Percentiles rank a stretch among this genome's conserved stretches.
These are phyloP conservation scores for Mortierella sp. DNA, from an alignment of 371 early-diverging fungal species.

Conservation along the genomic window DNA sequence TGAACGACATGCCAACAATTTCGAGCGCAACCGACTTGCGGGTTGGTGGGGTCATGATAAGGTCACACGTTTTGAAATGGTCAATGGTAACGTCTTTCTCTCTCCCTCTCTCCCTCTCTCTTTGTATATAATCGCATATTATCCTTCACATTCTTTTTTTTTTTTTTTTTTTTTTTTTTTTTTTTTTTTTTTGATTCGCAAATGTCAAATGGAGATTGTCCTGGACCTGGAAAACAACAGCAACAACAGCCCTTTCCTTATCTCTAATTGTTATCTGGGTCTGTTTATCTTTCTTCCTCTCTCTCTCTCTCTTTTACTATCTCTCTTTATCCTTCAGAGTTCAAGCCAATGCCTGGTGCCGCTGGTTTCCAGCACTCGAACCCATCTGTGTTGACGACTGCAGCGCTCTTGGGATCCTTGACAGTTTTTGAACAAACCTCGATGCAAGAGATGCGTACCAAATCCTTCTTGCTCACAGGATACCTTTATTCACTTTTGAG, in stretches of 20 bases:
- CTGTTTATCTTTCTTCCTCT: too few relatives aligned
- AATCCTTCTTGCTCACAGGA: slow-evolving; percentile 80
- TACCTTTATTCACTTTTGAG: slow-evolving; percentile 82
- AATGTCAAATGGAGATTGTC: too few relatives aligned
- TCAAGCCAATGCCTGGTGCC: slow-evolving; percentile 86
- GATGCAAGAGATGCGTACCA: slow-evolving; percentile 74
- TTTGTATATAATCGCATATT: not conserved
- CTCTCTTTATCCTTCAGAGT: slow-evolving; percentile 43
- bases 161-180: not conserved
- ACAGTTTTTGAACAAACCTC: slow-evolving; percentile 81
- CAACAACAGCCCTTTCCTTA: too few relatives aligned
- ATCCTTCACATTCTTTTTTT: not conserved
- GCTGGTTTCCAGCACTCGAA: slow-evolving; percentile 91
- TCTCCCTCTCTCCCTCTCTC: not conserved
- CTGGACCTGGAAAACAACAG: too few relatives aligned
- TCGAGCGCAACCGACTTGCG: slow-evolving; percentile 65
- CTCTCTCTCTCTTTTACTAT: too few relatives aligned
- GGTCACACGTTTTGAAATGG: slow-evolving; percentile 84
- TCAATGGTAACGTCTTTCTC: slow-evolving; percentile 57
- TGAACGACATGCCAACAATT: slow-evolving; percentile 71
- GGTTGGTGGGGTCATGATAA: slow-evolving; percentile 98
- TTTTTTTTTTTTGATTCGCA: not conserved
- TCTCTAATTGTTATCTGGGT: too few relatives aligned
- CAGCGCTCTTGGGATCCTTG: slow-evolving; percentile 80
- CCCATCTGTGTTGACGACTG: slow-evolving; percentile 81